Evolutionary conservation across 2,329 filamentous ascomycete species (phyloP).

Genomic region (Leptographium radiaticola): DNA sequence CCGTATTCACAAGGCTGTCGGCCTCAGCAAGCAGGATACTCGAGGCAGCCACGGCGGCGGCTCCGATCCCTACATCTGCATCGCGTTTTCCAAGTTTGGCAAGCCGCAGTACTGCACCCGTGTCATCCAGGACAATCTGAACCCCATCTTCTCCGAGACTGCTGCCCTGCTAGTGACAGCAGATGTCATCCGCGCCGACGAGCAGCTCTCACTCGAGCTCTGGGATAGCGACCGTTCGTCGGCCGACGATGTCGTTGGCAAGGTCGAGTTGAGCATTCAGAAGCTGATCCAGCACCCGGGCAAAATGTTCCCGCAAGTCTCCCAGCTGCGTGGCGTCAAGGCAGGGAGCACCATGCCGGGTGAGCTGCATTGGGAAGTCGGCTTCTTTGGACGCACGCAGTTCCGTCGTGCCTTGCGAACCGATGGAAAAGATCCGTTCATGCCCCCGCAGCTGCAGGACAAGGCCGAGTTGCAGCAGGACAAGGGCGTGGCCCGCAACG

Average conservation of each 20-base stretch:
- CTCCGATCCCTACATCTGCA: constrained; percentile 88
- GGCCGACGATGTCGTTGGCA: constrained; percentile 89
- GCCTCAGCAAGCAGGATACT: constrained; percentile 80
- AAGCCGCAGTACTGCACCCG: constrained; percentile 97
- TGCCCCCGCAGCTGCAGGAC: constrained; percentile 62
- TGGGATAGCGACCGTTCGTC: constrained; percentile 94
- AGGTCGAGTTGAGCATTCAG: constrained; percentile 85
- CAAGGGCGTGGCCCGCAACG: constrained; percentile 62
- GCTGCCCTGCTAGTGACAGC: constrained; percentile 75
- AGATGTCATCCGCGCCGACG: constrained; percentile 84
- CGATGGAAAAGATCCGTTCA: constrained; percentile 67
- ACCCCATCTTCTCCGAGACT: constrained; percentile 84
- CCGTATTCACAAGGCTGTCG: constrained; percentile 75
- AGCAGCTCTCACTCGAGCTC: constrained; percentile 83
- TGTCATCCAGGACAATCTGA: constrained; percentile 87
- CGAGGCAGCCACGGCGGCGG: constrained; percentile 75
- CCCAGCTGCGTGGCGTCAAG: constrained; percentile 70
- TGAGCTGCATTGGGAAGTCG: constrained; percentile 90
- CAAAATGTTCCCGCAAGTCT: constrained; percentile 82
- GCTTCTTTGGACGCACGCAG: constrained; percentile 83
- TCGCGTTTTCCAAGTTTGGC: constrained; percentile 89
- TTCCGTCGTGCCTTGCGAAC: constrained; percentile 76
- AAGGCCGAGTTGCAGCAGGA: constrained; percentile 73
- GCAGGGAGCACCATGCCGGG: constrained; percentile 83
- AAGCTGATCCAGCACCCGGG: constrained; percentile 91